These are phyloP conservation scores for Teunomyces gatunensis DNA, from an alignment of 805 yeast species.

Conservation along the genomic window DNA sequence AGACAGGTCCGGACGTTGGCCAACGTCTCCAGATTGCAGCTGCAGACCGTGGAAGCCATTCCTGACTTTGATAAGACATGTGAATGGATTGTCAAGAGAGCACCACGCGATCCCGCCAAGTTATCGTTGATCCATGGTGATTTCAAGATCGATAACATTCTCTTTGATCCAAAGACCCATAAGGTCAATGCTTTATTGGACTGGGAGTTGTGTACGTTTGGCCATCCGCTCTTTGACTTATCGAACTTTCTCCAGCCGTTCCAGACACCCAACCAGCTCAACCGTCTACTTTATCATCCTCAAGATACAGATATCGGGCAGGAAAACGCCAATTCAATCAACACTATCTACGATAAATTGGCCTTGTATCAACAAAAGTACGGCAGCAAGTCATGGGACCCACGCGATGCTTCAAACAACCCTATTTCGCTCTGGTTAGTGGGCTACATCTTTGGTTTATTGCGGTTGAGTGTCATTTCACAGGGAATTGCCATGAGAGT, in stretches of 20 bases:
- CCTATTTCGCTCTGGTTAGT: constrained; percentile 47
- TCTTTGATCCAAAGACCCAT: constrained; percentile 53
- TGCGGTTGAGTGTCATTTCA: constrained; percentile 53
- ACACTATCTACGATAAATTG: constrained; percentile 22
- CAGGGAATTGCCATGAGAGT: constrained; percentile 63
- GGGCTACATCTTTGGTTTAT: constrained; percentile 55
- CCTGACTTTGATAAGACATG: constrained; percentile 45
- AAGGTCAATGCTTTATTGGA: constrained; percentile 55
- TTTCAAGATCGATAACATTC: constrained; percentile 61
- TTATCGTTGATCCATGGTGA: constrained; percentile 60
- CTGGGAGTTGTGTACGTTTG: constrained; percentile 66
- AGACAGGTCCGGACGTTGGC: constrained; percentile 51
- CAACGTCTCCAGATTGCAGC: constrained; percentile 39
- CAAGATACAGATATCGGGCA: constrained; percentile 29
- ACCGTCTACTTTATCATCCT: constrained; percentile 26
- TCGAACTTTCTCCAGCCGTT: constrained; percentile 59
- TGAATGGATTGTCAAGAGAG: constrained; percentile 38
- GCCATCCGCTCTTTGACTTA: constrained; percentile 62
- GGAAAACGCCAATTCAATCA: constrained; percentile 26
- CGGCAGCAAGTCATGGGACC: constrained; percentile 28
- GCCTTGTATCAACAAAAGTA: constrained; percentile 21
- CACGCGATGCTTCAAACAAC: constrained; percentile 37
- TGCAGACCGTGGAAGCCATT: constrained; percentile 43
- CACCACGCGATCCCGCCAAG: constrained; percentile 48
- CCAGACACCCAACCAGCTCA: constrained; percentile 40